Conservation (phyloP, 768 basidiomycete species). For the Mycena vitilis region DNA sequence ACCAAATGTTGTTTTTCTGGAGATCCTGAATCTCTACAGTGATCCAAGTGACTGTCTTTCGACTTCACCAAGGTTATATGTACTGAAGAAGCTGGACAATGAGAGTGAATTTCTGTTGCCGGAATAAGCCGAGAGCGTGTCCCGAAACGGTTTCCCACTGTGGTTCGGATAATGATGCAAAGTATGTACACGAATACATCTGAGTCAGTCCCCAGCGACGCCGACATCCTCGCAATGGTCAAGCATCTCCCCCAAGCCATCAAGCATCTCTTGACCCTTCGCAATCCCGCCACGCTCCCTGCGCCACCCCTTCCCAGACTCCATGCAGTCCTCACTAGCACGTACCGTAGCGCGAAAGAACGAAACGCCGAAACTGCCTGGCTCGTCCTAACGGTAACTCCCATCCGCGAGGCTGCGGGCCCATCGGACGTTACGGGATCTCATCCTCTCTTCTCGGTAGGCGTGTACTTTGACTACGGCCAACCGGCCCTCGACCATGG, state of each 20-base stretch:
- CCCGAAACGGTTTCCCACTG: constrained; percentile 14
- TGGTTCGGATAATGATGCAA: background rate
- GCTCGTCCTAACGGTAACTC: constrained; percentile 80
- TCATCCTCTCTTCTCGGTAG: constrained; percentile 51
- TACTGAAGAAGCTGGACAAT: no score
- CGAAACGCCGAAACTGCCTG: constrained; percentile 81
- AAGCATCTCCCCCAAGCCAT: constrained; percentile 70
- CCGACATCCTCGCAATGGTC: constrained; percentile 46
- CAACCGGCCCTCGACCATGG: constrained; percentile 84
- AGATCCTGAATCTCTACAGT: background rate
- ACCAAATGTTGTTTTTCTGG: background rate
- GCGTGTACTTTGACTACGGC: constrained; percentile 86
- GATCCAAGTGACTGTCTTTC: no score
- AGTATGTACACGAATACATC: no score
- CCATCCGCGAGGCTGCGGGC: constrained; percentile 23
- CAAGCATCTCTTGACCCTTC: constrained; percentile 78
- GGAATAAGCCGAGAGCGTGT: background rate
- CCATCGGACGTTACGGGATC: constrained; percentile 26
- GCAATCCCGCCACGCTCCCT: constrained; percentile 69
- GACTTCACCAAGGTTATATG: no score
- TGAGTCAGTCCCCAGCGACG: background rate
- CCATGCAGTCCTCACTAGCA: constrained; percentile 65
- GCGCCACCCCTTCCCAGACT: constrained; percentile 67
- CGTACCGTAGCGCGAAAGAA: constrained; percentile 73
- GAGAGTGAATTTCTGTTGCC: no score